Conservation (phyloP, 2,329 filamentous ascomycete species). For the Penicillium sp. region DNA sequence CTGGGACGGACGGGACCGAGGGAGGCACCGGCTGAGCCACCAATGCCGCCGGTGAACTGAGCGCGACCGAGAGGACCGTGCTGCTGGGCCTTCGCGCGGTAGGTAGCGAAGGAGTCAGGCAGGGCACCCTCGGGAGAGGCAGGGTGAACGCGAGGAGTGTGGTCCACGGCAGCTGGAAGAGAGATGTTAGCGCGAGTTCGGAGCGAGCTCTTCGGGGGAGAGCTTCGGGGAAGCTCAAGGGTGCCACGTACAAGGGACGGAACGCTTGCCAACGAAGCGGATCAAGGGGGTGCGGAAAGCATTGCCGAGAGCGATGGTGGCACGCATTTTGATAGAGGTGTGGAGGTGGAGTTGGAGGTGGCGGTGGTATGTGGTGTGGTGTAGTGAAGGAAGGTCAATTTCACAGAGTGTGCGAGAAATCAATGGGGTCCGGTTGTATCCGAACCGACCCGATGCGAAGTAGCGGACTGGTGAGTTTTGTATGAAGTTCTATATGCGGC, state of each 20-base stretch:
- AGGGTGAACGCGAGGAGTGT: slow-evolving; percentile 60
- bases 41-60: slow-evolving; percentile 47
- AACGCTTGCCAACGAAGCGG: slow-evolving; percentile 51
- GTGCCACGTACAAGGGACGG: slow-evolving; percentile 42
- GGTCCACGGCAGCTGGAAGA: slow-evolving; percentile 44
- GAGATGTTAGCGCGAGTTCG: slow-evolving; percentile 14
- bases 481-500: not conserved
- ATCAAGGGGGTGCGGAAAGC: slow-evolving; percentile 49
- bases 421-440: slow-evolving; percentile 28
- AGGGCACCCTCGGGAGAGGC: slow-evolving; percentile 56
- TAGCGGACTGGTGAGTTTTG: slow-evolving; percentile 4
- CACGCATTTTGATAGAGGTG: slow-evolving; percentile 39
- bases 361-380: slow-evolving; percentile 7
- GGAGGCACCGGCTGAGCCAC: slow-evolving; percentile 64
- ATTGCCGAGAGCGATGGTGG: slow-evolving; percentile 42
- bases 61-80: slow-evolving; percentile 59
- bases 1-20: slow-evolving; percentile 72
- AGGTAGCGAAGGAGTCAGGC: slow-evolving; percentile 62
- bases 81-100: slow-evolving; percentile 64
- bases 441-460: slow-evolving; percentile 25
- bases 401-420: slow-evolving; percentile 25
- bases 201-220: not conserved
- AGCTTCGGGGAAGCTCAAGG: not conserved
- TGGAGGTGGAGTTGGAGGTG: slow-evolving; percentile 1
- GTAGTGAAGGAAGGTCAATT: slow-evolving; percentile 13